Base-by-base conservation (phyloP, 768 basidiomycete species). In the Tephrocybe rancida region DNA sequence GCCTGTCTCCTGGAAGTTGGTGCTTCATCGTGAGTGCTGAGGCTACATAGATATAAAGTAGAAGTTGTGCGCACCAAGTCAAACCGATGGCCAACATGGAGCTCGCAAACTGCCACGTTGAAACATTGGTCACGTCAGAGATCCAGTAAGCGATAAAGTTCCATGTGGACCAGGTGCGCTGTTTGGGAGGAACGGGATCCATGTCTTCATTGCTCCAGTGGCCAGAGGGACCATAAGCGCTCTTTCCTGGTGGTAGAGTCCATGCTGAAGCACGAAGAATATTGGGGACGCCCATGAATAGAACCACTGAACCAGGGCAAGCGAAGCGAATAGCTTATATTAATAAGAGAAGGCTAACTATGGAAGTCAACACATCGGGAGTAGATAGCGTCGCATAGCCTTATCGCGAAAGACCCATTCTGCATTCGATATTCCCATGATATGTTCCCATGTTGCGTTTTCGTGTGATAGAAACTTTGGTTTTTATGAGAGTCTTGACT, bases 71-170 rank as follows among this genome's bases (percentile, higher is more conserved):
- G 22, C 7, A 81, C 84, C 89, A 90, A 7, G 88, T 87, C 38
- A 91, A 73, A 0, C 89, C 89, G 30, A 86, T 70, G 0, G 88
- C 87, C 44, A 91, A 66, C 86, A 90, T 90, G 10, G 87, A 86
- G 50, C 84, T 80, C 1, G 86, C 87, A 18, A 90, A 71, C 62
- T 85, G 83, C 84, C 85, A 83, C 18, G 70, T 69, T 2, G 76
- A 74, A 47, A 70, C 70, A 52, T 76, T 73, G 35, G 76, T 73
- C 11, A 80, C 77, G 41, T 80, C 82, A 1, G 80, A 79, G 37
- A 82, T 61, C 83, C 80, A 84, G 57, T 88, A 88, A 10, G 80
- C 76, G 42, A 87, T 67, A 57, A 83, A 91, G 66, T 85, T 83
- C 77, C 80, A 81, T 18, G 81, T 81, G 24, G 76, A 73, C 89